phyloP scores from a whole-genome alignment of 1,284 basidiomycete genomes.

The Moniliophthora roreri region DNA sequence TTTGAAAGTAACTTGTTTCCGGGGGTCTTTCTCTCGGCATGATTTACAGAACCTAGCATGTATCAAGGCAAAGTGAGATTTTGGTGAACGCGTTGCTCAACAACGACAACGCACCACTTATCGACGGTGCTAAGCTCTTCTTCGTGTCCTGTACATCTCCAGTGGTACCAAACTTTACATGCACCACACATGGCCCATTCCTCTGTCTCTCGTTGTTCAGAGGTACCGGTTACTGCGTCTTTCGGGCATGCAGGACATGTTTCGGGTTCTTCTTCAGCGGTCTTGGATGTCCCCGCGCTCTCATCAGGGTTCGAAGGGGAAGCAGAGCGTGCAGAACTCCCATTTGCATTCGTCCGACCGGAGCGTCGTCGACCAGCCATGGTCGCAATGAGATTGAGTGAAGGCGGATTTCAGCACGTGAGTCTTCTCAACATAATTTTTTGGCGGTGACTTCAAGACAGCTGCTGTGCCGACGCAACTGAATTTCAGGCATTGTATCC shows the following conservation, averaged over 20 bases:
- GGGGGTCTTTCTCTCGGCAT: conserved; percentile 60
- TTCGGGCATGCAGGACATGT: conserved; percentile 43
- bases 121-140: conserved; percentile 57
- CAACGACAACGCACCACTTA: conserved; percentile 38
- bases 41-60: conserved; percentile 66
- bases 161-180: conserved; percentile 81
- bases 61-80: neutral
- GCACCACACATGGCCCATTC: conserved; percentile 75
- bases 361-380: conserved; percentile 28
- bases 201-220: conserved; percentile 48
- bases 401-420: too few relatives aligned
- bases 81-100: neutral
- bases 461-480: too few relatives aligned
- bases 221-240: conserved; percentile 20
- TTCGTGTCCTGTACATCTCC: conserved; percentile 72
- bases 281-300: neutral
- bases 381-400: neutral
- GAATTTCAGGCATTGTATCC: too few relatives aligned
- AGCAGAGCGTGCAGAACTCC: conserved; percentile 1
- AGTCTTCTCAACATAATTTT: too few relatives aligned
- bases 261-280: conserved; percentile 29
- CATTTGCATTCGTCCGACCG: conserved; percentile 18
- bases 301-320: conserved; percentile 1
- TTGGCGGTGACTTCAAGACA: too few relatives aligned
- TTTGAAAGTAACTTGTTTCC: conserved; percentile 67